phyloP scores from a whole-genome alignment of 345 rosid genomes.

The Atalantia buxifolia region DNA sequence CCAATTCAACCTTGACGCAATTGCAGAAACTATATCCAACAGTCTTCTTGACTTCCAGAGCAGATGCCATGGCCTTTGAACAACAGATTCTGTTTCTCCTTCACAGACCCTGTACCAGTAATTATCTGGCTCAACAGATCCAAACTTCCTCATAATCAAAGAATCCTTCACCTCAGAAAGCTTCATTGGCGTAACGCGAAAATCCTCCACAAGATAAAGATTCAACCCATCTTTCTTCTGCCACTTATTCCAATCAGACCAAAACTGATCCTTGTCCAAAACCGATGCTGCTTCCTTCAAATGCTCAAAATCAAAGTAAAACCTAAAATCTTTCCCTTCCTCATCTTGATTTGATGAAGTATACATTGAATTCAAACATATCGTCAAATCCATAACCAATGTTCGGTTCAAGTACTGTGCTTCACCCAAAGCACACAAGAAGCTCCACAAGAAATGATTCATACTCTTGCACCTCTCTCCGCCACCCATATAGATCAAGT shows the following conservation, averaged over 20 bases:
- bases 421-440: conserved; percentile 93
- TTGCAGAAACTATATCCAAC: conserved; percentile 77
- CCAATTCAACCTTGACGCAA: conserved; percentile 79
- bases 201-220: conserved; percentile 69
- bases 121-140: conserved; percentile 84
- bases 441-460: conserved; percentile 96
- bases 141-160: conserved; percentile 90
- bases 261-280: conserved; percentile 81
- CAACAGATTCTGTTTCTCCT: conserved; percentile 76
- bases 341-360: conserved; percentile 70
- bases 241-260: conserved; percentile 84
- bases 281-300: conserved; percentile 84
- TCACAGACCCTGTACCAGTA: conserved; percentile 98
- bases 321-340: conserved; percentile 94
- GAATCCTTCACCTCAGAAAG: conserved; percentile 62
- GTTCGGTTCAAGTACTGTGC: conserved; percentile 91
- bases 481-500: conserved; percentile 73
- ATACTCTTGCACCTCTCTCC: conserved; percentile 94
- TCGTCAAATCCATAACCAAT: conserved; percentile 78
- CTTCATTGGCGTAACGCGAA: conserved; percentile 69
- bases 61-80: conserved; percentile 86
- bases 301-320: conserved; percentile 94
- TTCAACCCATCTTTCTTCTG: conserved; percentile 48
- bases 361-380: conserved; percentile 76
- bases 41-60: conserved; percentile 89